Evolutionary conservation across 2,329 filamentous ascomycete genomes (phyloP).

Genomic region (Eutypa lata): DNA sequence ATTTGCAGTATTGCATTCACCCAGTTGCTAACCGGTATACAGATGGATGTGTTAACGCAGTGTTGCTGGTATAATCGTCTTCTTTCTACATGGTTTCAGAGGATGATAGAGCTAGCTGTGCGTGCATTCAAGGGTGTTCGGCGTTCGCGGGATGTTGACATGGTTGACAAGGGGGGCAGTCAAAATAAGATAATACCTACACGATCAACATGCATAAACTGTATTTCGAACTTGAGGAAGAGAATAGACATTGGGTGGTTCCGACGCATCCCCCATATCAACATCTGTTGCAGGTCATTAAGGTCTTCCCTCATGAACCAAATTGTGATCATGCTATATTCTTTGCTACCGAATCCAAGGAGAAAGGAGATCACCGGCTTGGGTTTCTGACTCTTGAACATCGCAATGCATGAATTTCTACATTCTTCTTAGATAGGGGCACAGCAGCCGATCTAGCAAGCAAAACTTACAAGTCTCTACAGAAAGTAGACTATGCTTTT

Average conservation of each 20-base stretch:
- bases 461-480: too few species aligned
- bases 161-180: background rate
- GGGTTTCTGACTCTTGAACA: too few species aligned
- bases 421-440: too few species aligned
- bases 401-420: too few species aligned
- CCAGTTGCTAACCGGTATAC: slow-evolving; percentile 1
- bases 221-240: background rate
- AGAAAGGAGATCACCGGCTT: too few species aligned
- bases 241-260: background rate
- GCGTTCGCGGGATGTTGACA: slow-evolving; percentile 1
- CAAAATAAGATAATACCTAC: background rate
- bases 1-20: background rate
- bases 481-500: too few species aligned
- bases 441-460: too few species aligned
- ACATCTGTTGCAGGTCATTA: too few species aligned
- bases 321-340: too few species aligned
- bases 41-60: slow-evolving; percentile 43
- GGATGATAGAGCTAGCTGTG: background rate
- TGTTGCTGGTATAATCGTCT: slow-evolving; percentile 22
- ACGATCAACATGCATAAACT: background rate
- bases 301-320: too few species aligned
- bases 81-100: background rate
- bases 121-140: slow-evolving; percentile 6
- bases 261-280: too few species aligned
- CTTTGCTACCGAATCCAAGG: too few species aligned